These are phyloP conservation scores for Penicillium sp. DNA, from an alignment of 2,329 filamentous ascomycete genomes.

Conservation along the genomic window DNA sequence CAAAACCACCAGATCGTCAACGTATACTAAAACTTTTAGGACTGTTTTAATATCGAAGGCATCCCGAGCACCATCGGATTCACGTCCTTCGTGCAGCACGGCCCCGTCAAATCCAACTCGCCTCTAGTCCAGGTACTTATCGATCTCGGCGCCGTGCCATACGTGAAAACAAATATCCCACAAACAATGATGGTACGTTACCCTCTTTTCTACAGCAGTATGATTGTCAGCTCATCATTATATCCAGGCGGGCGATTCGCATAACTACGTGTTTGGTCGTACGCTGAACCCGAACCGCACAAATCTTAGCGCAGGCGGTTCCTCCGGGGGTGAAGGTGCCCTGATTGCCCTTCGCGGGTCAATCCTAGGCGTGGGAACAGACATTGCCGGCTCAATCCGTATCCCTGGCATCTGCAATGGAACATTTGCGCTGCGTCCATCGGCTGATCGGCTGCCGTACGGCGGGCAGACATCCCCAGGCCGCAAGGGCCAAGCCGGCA, in stretches of 20 bases:
- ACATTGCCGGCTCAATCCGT: conserved; percentile 30
- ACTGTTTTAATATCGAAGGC: conserved; percentile 46
- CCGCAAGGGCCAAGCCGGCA: conserved; percentile 15
- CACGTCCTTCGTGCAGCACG: conserved; percentile 25
- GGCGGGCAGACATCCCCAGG: conserved; percentile 17
- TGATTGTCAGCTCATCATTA: background rate
- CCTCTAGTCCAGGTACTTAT: background rate
- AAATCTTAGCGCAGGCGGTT: conserved; percentile 24
- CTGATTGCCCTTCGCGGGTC: conserved; percentile 31
- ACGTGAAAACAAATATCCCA: conserved; percentile 55
- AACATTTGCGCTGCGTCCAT: conserved; percentile 45
- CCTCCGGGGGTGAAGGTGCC: conserved; percentile 33
- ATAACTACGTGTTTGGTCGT: conserved; percentile 30
- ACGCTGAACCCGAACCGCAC: conserved; percentile 25
- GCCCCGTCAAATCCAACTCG: background rate
- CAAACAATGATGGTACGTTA: conserved; percentile 60
- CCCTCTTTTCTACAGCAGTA: background rate
- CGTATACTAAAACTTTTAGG: conserved; percentile 43
- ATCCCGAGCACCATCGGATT: conserved; percentile 56
- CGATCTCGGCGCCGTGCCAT: conserved; percentile 47
- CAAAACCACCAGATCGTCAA: conserved; percentile 44
- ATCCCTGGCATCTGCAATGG: conserved; percentile 32
- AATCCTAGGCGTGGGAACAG: conserved; percentile 28
- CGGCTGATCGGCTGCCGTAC: conserved; percentile 38
- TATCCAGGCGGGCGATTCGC: conserved; percentile 43